phyloP scores from a whole-genome alignment of 2,329 filamentous ascomycete species.

The Diaporthe amygdali region DNA sequence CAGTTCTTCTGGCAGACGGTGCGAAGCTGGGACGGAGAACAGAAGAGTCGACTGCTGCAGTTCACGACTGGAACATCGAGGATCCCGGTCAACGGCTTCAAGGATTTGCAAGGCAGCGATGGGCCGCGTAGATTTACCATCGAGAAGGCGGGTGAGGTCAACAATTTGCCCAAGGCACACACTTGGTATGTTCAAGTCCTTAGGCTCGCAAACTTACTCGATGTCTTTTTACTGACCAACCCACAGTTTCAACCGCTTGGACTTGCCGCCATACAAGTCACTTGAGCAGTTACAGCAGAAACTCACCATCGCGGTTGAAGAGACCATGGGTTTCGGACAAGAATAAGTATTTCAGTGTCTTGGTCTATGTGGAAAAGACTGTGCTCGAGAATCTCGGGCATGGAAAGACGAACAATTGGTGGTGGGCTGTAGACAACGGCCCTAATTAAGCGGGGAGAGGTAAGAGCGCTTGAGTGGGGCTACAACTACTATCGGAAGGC shows the following conservation, averaged over 20 bases:
- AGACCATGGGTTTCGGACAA: slow-evolving; percentile 98
- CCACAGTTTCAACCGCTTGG: slow-evolving; percentile 90
- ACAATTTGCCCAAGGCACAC: slow-evolving; percentile 93
- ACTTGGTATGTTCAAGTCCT: slow-evolving; percentile 77
- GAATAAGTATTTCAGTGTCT: slow-evolving; percentile 66
- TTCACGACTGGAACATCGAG: slow-evolving; percentile 97
- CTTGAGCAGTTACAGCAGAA: slow-evolving; percentile 86
- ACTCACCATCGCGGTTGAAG: slow-evolving; percentile 95
- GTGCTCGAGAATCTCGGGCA: background rate
- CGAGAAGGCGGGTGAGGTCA: slow-evolving; percentile 92
- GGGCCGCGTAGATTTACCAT: slow-evolving; percentile 96
- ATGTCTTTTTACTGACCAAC: background rate
- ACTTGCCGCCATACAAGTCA: slow-evolving; percentile 91
- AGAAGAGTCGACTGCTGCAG: slow-evolving; percentile 94
- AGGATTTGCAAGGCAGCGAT: slow-evolving; percentile 96
- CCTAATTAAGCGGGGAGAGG: background rate
- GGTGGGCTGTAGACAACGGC: background rate
- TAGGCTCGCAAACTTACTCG: background rate
- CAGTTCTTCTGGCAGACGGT: slow-evolving; percentile 99
- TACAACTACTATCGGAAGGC: slow-evolving; percentile 14
- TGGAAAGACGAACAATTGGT: background rate
- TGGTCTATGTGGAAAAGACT: background rate
- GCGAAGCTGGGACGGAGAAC: slow-evolving; percentile 95
- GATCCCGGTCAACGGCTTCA: slow-evolving; percentile 99
- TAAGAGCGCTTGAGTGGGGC: background rate